Percentiles rank a stretch among this genome's conserved stretches.
Evolutionary conservation across 169 alveolate genomes (phyloP).

Genomic region (Plasmodium cynomolgi): DNA sequence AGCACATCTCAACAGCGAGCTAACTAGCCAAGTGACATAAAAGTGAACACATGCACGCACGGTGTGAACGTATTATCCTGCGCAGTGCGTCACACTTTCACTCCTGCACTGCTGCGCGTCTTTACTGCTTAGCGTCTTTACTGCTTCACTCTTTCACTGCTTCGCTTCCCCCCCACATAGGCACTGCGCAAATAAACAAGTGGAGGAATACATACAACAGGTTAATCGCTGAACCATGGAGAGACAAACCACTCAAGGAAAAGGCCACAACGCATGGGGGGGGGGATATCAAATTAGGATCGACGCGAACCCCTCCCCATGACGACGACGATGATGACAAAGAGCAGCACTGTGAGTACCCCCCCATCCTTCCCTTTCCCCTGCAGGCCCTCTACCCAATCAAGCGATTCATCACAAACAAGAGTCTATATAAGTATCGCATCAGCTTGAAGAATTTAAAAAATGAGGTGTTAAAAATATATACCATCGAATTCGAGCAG

Average conservation of each 20-base stretch:
- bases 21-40: neutral
- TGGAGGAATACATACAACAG: constrained; percentile 71
- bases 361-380: neutral
- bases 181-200: constrained; percentile 62
- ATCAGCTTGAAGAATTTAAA: constrained; percentile 36
- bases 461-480: constrained; percentile 42
- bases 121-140: neutral
- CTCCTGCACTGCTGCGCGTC: neutral
- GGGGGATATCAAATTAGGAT: neutral
- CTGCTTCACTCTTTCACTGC: no score
- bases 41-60: neutral
- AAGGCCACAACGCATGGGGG: neutral
- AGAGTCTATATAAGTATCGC: constrained; percentile 56
- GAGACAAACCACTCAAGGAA: neutral
- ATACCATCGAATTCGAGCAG: constrained; percentile 64
- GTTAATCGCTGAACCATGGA: neutral
- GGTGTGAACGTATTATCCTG: neutral
- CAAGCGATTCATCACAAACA: constrained; percentile 15
- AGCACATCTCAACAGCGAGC: neutral
- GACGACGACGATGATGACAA: neutral
- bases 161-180: neutral
- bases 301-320: neutral
- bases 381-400: constrained; percentile 57
- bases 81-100: neutral
- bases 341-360: neutral